Conservation (phyloP, 177 flowering plant genomes). For the Tripterygium wilfordii region DNA sequence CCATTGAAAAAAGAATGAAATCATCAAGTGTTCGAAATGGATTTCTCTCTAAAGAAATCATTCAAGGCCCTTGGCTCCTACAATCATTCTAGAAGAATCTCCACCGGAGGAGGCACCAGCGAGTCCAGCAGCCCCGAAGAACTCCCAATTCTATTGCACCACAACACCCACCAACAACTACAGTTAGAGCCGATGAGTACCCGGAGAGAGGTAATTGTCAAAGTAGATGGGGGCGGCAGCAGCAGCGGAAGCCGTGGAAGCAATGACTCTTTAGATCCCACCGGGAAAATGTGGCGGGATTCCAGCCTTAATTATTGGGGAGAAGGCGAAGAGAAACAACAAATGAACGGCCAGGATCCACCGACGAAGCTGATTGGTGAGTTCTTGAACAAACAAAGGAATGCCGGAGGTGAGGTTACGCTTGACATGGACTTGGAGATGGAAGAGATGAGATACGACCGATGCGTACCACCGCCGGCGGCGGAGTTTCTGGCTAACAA, state of each 20-base stretch:
- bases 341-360: background rate
- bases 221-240: background rate
- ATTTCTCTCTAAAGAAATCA: background rate
- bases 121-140: background rate
- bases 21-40: too few species aligned
- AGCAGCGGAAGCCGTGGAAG: too few species aligned
- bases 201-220: background rate
- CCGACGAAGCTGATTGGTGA: background rate
- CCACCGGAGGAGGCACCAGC: background rate
- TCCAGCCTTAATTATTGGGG: too few species aligned
- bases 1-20: too few species aligned
- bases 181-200: background rate
- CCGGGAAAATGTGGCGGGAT: background rate
- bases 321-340: background rate
- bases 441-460: constrained; percentile 23
- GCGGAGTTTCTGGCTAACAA: constrained; percentile 9
- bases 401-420: background rate
- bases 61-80: constrained; percentile 2
- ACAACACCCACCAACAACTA: background rate
- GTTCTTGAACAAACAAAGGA: background rate
- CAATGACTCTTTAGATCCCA: too few species aligned
- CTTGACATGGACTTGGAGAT: constrained; percentile 35
- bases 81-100: background rate
- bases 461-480: constrained; percentile 3
- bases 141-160: background rate